phyloP scores from a whole-genome alignment of 805 yeast species.

The Huiozyma sinensis region DNA sequence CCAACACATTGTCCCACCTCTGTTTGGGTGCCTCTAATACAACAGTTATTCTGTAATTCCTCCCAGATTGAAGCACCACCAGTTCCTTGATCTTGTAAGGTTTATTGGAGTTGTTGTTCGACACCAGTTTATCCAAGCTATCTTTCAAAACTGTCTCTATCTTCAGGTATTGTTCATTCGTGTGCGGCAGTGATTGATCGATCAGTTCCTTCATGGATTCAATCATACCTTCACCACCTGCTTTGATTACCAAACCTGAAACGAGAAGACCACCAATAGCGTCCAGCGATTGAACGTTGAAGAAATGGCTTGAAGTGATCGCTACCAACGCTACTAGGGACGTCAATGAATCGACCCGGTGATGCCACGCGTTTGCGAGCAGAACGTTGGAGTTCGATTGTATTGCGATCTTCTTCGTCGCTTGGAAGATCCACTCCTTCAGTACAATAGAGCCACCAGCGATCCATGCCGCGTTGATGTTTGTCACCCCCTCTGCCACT shows the following conservation, averaged over 20 bases:
- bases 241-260: conserved; percentile 68
- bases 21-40: conserved; percentile 33
- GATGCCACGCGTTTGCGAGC: conserved; percentile 98
- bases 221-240: conserved; percentile 69
- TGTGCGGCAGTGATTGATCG: conserved; percentile 53
- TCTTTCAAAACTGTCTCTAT: conserved; percentile 33
- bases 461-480: conserved; percentile 92
- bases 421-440: conserved; percentile 80
- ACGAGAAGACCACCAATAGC: conserved; percentile 87
- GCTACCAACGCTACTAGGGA: conserved; percentile 84
- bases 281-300: conserved; percentile 75
- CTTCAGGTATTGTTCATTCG: conserved; percentile 39
- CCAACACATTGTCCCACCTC: conserved; percentile 36
- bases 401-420: conserved; percentile 72
- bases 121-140: conserved; percentile 26
- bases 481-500: conserved; percentile 35
- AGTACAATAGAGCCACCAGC: conserved; percentile 81
- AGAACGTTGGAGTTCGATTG: conserved; percentile 76
- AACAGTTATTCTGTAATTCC: conserved; percentile 35
- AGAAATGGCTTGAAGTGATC: conserved; percentile 72
- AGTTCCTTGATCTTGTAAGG: conserved; percentile 33
- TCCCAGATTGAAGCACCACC: conserved; percentile 46
- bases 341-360: conserved; percentile 86
- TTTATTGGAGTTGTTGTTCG: conserved; percentile 33
- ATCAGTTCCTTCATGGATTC: conserved; percentile 65